Evolutionary conservation across 805 yeast species (phyloP), one percentile per base, ranked within the genome.

Genomic region (Saccharomyces eubayanus): DNA sequence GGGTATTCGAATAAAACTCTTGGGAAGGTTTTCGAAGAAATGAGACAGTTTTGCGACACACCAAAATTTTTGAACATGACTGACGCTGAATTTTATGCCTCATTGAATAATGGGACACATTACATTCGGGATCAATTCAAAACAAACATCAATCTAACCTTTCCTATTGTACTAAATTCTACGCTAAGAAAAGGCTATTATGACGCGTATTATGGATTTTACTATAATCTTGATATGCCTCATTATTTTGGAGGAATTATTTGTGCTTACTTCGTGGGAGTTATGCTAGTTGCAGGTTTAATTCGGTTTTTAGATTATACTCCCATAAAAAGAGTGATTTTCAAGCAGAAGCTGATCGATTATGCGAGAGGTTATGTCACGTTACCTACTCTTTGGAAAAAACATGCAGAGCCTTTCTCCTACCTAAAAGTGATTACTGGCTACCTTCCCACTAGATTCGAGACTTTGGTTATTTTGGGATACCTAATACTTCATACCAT

Each of bases 381-480:
- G 5, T 31, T 59, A n/a, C 66, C 66, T 2, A 54, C 63, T 4
- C 46, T 61, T 14, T 50, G 53, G 5, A 51, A 49, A 3, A 52
- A 48, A 20, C 69, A 65, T 55, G 62, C 66, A 11, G 51, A 53
- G 5, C 57, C 59, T 48, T 51, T 54, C 16, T 54, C 52, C 8
- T 46, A 41, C 27, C 48, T 47, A 41, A 43, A 53, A 27, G 40
- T 28, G 10, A 45, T 58, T 6, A 47, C 57, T 9, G 65, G 60
- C 5, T 47, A 59, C 31, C 45, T 63, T n/a, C 65, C 69, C 4
- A 59, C 67, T 5, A 59, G 60, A 29, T 55, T 59, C 5, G 69
- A 65, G 45, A 46, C 61, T 6, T 11, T 53, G 6, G 28, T 60
- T 8, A 40, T 65, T 2, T 30, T 46, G 2, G 61, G 60, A 11